A percentile compares a stretch with the other conserved stretches of the same genome.
Evolutionary conservation across 169 alveolate genomes (phyloP).

Genomic region (Plasmodium billcollinsi): DNA sequence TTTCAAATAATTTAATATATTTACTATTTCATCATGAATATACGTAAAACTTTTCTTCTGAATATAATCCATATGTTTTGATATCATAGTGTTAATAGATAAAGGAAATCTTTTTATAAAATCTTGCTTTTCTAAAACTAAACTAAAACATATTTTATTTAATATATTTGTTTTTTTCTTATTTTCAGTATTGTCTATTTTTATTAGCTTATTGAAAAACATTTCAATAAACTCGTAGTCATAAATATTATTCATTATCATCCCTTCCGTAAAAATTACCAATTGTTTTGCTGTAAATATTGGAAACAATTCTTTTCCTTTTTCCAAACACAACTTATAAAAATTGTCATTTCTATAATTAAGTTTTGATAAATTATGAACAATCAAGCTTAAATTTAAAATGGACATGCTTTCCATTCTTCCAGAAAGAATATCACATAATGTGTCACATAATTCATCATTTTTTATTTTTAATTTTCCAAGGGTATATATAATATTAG

Average conservation of each 20-base stretch:
- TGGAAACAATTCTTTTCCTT: slow-evolving; percentile 46
- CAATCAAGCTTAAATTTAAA: slow-evolving; percentile 53
- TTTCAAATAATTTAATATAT: slow-evolving; percentile 25
- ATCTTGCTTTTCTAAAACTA: slow-evolving; percentile 22
- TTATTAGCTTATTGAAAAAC: slow-evolving; percentile 36
- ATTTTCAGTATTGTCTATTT: slow-evolving; percentile 16
- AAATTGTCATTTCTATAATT: slow-evolving; percentile 21
- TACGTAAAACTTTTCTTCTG: slow-evolving; percentile 7
- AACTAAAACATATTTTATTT: slow-evolving; percentile 41
- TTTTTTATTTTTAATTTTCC: slow-evolving; percentile 47
- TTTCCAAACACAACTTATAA: slow-evolving; percentile 25
- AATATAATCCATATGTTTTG: slow-evolving; percentile 23
- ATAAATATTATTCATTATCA: slow-evolving; percentile 33
- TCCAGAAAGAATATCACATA: slow-evolving; percentile 25
- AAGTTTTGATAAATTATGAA: slow-evolving; percentile 38
- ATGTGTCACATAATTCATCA: slow-evolving; percentile 17
- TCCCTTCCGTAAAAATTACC: slow-evolving; percentile 41
- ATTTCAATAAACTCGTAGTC: slow-evolving; percentile 36
- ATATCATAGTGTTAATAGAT: slow-evolving; percentile 19
- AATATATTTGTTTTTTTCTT: slow-evolving; percentile 13
- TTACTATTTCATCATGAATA: slow-evolving; percentile 45
- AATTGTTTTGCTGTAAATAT: slow-evolving; percentile 46
- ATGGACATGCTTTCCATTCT: slow-evolving; percentile 50
- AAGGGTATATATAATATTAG: slow-evolving; percentile 41
- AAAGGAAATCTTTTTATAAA: slow-evolving; percentile 33